Evolutionary conservation across 148 eudicot genomes (phyloP), one percentile per base, ranked within the genome.

Genomic region (Rhododendron williamsianum): DNA sequence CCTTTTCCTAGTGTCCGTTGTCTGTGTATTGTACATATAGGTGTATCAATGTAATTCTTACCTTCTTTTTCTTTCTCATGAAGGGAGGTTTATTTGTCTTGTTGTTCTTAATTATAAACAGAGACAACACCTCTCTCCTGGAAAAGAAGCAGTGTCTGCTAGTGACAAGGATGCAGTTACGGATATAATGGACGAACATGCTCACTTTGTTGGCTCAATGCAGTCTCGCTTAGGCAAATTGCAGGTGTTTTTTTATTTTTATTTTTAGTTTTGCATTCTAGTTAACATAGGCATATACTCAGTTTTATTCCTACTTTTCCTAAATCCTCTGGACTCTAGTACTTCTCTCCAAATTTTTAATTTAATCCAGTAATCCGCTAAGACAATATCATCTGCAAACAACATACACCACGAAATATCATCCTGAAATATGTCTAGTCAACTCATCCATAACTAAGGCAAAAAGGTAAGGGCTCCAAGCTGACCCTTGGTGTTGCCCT

Each of bases 181-280:
- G 54, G 94, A 92, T 85, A 87, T 93, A 86, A 90, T 94, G 92
- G 93, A 91, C 83, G 92, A 88, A 76, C 99, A 97, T 84, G 92
- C 89, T 81, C 90, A 90, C 73, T 97, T 97, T 92, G 87, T 95
- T 87, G 92, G 95, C 84, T 93, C 91, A 81, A 88, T 94, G 94
- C 94, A 91, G 84, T 91, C 97, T 88, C 99, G 98, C 76, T 86
- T 95, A 80, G 92, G 91, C 87, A 97, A 95, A 91, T 87, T 97
- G 83, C 96, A 95, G 99, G 98, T 97, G 71, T 25, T 38, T 54
- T 54, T 18, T 54, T 54, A 15, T 54, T 54, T 49, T 76, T 46
- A 19, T 10, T 9, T 73, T 2, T 18, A 12, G 18, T 52, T 52
- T 13, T 81, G 52, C 52, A 49, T 3, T 49, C 52, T 11, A 11